Evolutionary conservation across 2,329 filamentous ascomycete species (phyloP).

Genomic region (Colletotrichum shisoi): DNA sequence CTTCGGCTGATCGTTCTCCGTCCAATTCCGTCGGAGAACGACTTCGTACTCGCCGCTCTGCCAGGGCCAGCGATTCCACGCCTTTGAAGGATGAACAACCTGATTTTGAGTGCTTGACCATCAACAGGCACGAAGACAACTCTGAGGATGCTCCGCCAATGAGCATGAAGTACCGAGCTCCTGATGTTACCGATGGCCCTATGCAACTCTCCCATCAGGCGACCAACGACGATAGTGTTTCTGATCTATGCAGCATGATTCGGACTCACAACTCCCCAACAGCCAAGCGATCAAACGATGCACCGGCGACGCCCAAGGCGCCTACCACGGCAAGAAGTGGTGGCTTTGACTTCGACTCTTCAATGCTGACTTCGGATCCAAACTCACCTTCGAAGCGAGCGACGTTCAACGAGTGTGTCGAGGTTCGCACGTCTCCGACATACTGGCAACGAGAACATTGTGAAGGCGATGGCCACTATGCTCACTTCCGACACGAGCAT

Average conservation of each 20-base stretch:
- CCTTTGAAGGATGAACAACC: not conserved
- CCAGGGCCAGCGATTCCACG: not conserved
- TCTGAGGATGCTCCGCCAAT: not conserved
- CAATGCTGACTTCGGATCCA: not conserved
- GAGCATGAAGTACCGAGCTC: not conserved
- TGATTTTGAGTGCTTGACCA: not conserved
- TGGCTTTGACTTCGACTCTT: conserved; percentile 13
- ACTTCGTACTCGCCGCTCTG: conserved; percentile 18
- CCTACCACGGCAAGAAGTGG: not conserved
- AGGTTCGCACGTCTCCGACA: conserved; percentile 36
- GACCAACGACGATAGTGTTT: not conserved
- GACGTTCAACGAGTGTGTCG: conserved; percentile 33
- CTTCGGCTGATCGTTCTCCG: not conserved
- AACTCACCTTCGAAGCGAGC: conserved; percentile 19
- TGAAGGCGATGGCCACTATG: conserved; percentile 22
- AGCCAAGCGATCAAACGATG: not conserved
- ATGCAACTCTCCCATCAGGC: no score
- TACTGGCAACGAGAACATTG: conserved; percentile 36
- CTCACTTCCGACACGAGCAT: conserved; percentile 28
- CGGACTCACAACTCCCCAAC: no score
- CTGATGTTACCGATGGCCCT: conserved; percentile 10
- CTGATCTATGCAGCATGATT: not conserved
- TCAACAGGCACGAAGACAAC: not conserved
- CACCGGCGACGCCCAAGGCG: not conserved
- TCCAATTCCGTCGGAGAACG: conserved; percentile 5